Percentiles rank a stretch among this genome's conserved stretches.
Conservation (phyloP, 768 basidiomycete species). For the Naematelia encephala region DNA sequence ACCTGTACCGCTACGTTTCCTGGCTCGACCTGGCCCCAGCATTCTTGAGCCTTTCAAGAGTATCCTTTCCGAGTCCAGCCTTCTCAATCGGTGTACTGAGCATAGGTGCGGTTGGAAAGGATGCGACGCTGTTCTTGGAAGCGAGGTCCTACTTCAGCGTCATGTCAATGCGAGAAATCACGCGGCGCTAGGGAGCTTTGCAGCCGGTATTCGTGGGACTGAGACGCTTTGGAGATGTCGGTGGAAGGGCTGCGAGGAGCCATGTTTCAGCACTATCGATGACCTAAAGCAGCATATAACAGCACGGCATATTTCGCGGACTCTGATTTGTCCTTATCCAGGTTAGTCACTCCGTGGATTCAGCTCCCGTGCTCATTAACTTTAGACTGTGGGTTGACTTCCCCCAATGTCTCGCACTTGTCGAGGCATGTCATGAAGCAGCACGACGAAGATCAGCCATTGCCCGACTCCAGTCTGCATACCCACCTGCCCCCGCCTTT, state of each 20-base stretch:
- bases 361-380: background rate
- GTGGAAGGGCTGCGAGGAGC: constrained; percentile 28
- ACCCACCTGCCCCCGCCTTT: constrained; percentile 12
- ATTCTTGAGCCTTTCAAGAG: constrained; percentile 26
- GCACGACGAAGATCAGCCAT: constrained; percentile 22
- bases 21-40: constrained; percentile 23
- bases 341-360: constrained; percentile 6
- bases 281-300: constrained; percentile 25
- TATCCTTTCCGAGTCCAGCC: constrained; percentile 13
- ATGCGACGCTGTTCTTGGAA: constrained; percentile 32
- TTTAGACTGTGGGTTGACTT: constrained; percentile 21
- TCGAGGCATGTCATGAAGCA: constrained; percentile 26
- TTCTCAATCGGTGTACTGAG: constrained; percentile 12
- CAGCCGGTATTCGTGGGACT: constrained; percentile 7
- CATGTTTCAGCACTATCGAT: constrained; percentile 19
- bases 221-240: constrained; percentile 11
- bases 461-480: constrained; percentile 3
- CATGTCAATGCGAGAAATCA: constrained; percentile 25
- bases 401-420: constrained; percentile 25
- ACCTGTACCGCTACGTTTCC: constrained; percentile 24
- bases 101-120: constrained; percentile 33
- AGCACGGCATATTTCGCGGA: constrained; percentile 29
- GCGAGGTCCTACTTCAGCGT: constrained; percentile 20
- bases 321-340: constrained; percentile 24
- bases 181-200: constrained; percentile 18